A percentile compares a stretch with the other conserved stretches of the same genome.
Evolutionary conservation across 2,329 filamentous ascomycete species (phyloP).

Genomic region (Colletotrichum brevisporum): DNA sequence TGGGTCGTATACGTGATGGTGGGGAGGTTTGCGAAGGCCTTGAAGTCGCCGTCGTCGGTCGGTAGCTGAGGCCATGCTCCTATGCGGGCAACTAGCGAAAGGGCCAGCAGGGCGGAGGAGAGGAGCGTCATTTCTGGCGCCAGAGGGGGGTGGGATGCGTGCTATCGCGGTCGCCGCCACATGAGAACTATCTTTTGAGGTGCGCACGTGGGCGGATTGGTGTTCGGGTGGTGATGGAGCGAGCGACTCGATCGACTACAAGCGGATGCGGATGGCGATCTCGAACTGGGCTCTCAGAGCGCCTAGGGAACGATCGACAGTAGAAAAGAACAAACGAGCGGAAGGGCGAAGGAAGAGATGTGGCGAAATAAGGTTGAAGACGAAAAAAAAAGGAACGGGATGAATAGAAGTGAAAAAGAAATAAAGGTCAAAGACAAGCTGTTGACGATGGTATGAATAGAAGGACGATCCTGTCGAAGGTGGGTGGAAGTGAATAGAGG

Average conservation of each 20-base stretch:
- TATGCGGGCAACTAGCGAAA: constrained; percentile 28
- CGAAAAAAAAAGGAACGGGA: neutral
- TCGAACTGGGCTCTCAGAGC: constrained; percentile 21
- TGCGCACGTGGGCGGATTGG: constrained; percentile 6
- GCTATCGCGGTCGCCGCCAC: constrained; percentile 40
- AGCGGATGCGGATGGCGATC: neutral
- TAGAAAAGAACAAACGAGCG: constrained; percentile 13
- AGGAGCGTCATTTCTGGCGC: constrained; percentile 35
- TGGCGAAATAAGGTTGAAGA: neutral
- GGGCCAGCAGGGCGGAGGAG: constrained; percentile 37
- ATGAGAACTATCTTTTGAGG: constrained; percentile 30
- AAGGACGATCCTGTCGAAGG: constrained; percentile 24
- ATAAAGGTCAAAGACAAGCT: constrained; percentile 10
- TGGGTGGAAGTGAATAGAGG: constrained; percentile 17
- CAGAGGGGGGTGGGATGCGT: constrained; percentile 20
- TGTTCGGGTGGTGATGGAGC: neutral
- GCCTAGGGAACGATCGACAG: neutral
- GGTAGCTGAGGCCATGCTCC: constrained; percentile 42
- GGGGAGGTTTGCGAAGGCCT: constrained; percentile 30
- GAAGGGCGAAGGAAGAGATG: neutral
- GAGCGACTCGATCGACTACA: neutral
- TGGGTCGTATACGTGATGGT: constrained; percentile 38
- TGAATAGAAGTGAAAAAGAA: neutral
- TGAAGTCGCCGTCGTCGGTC: constrained; percentile 32
- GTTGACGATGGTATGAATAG: constrained; percentile 8